phyloP scores from a whole-genome alignment of 2,329 filamentous ascomycete genomes.

The Geosmithia putterillii region DNA sequence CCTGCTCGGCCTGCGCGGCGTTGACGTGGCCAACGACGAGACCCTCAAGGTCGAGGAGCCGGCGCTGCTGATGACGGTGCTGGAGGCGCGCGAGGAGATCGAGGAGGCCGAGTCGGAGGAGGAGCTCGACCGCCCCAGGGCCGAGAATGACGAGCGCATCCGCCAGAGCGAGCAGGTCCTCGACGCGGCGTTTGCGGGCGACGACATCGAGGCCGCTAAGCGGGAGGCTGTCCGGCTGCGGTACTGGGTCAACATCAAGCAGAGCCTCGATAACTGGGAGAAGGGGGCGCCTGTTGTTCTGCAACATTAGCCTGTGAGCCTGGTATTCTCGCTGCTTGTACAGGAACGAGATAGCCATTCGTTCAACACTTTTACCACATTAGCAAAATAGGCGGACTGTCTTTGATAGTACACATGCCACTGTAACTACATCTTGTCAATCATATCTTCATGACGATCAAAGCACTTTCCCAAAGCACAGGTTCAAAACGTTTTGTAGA shows the following conservation, averaged over 20 bases:
- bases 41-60: conserved; percentile 53
- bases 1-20: conserved; percentile 58
- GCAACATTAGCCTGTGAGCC: conserved; percentile 37
- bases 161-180: conserved; percentile 47
- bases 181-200: conserved; percentile 50
- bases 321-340: too few relatives aligned
- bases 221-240: conserved; percentile 63
- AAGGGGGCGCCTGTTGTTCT: conserved; percentile 51
- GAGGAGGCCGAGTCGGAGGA: conserved; percentile 58
- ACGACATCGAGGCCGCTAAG: conserved; percentile 55
- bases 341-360: too few relatives aligned
- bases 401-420: background rate
- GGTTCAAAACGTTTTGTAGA: too few relatives aligned
- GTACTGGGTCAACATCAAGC: conserved; percentile 84
- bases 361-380: conserved; percentile 32
- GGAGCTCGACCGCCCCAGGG: conserved; percentile 46
- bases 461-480: too few relatives aligned
- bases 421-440: too few relatives aligned
- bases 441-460: too few relatives aligned
- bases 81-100: conserved; percentile 68
- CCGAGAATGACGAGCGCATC: conserved; percentile 58
- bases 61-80: conserved; percentile 62
- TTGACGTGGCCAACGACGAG: conserved; percentile 74
- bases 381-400: conserved; percentile 5
- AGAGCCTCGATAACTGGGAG: conserved; percentile 77